Conservation (phyloP, 352 stramenopile genomes). For the Pythium grandisporangium region DNA sequence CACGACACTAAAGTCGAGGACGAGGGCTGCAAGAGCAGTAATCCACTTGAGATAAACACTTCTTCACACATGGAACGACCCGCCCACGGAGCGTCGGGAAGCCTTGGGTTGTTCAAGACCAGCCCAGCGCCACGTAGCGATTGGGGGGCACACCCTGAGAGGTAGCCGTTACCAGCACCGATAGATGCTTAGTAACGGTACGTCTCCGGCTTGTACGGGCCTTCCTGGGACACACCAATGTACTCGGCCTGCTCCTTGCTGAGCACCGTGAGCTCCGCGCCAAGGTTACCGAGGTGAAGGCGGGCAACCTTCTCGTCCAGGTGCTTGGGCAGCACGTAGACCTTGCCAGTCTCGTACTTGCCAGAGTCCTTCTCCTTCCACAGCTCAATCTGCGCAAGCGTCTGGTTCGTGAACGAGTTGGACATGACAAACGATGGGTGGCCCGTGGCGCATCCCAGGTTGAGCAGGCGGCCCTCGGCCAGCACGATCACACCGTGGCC, state of each 20-base stretch:
- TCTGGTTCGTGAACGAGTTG: slow-evolving; percentile 99
- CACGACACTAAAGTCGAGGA: too few relatives aligned
- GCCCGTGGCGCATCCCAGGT: slow-evolving; percentile 97
- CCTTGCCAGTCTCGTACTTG: slow-evolving; percentile 95
- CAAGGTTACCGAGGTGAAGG: slow-evolving; percentile 94
- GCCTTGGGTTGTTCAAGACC: too few relatives aligned
- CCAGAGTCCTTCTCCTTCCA: slow-evolving; percentile 93
- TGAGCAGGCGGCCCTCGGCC: slow-evolving; percentile 96
- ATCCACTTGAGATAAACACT: too few relatives aligned
- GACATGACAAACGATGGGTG: slow-evolving; percentile 99
- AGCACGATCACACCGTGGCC: slow-evolving; percentile 96
- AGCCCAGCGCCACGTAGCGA: too few relatives aligned
- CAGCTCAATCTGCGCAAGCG: slow-evolving; percentile 97
- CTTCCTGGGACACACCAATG: slow-evolving; percentile 91
- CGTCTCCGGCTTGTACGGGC: slow-evolving; percentile 96
- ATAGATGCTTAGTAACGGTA: slow-evolving; percentile 99
- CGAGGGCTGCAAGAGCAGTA: too few relatives aligned
- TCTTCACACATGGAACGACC: too few relatives aligned
- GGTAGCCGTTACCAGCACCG: too few relatives aligned
- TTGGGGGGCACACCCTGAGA: too few relatives aligned
- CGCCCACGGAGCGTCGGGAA: too few relatives aligned
- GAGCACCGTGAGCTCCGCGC: slow-evolving; percentile 94
- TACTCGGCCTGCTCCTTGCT: slow-evolving; percentile 97
- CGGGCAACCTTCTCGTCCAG: slow-evolving; percentile 98
- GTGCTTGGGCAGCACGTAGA: slow-evolving; percentile 98